Evolutionary conservation across 2,329 filamentous ascomycete species (phyloP), one percentile per base, ranked within the genome.

Genomic region (Paramyrothecium sp.): DNA sequence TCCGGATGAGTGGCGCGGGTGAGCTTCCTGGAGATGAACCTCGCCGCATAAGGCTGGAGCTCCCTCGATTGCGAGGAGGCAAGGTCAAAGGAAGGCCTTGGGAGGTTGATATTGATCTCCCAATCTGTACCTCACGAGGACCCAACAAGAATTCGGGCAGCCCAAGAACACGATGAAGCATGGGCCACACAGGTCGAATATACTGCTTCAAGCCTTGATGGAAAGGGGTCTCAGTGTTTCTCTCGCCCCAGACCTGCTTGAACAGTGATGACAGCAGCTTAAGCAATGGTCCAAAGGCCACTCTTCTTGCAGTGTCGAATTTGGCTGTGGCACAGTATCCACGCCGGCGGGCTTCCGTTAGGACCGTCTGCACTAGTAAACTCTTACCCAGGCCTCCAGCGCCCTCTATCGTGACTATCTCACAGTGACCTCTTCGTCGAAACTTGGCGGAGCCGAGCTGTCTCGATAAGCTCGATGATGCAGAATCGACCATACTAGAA

Each of bases 111-210:
- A 75, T 67, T 2, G 75, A 74, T 44, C 73, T 71, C 8, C 67
- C 59, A 10, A 73, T 57, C 3, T 66, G 62, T 53, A 61, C 61
- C 47, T 83, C 80, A 22, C 76, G 75, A 5, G 79, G 72, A 3
- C 83, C 84, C 20, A 89, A 76, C 7, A 89, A 74, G 73, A 94
- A 96, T 65, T 94, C 88, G 0, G 86, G 86, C 30, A 89, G 76
- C 2, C 82, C 84, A 7, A 89, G 76, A 2, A 85, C 72, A 59
- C 81, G 81, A 64, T 88, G 85, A 57, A 89, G 74, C 74, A 82
- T 82, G 8, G 84, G 83, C 86, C 86, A 89, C 16, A 86, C 79
- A 2, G 86, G 86, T 23, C 81, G 81, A 49, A 88, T 80, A 59
- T 86, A 87, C 54, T 86, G 79, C 69, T 85, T 87, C 34, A 89